Evolutionary conservation across 306 rosid genomes (phyloP), one percentile per base, ranked within the genome.

Genomic region (Vigna radiata): DNA sequence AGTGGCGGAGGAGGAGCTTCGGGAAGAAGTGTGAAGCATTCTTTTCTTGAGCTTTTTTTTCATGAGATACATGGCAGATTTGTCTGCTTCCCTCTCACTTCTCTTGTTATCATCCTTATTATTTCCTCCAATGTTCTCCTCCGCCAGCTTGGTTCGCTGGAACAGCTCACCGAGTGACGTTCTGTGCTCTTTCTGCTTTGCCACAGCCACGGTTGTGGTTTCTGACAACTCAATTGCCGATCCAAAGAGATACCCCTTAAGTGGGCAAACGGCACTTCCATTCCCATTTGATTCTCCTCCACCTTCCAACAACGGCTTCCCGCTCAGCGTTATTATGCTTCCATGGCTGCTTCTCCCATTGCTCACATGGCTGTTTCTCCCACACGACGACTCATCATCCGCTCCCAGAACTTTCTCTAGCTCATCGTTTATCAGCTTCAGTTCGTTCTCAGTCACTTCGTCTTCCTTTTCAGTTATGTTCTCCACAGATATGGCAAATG

Each of bases 141-240:
- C 92, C 8, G 85, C 85, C n/a, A 85, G 36, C 80, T 90, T 93
- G 74, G 80, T 89, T 77, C 82, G 88, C 87, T 83, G 96, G 83
- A 93, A 93, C 9, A 93, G 91, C 85, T 89, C 97, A 3, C 93
- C 97, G 17, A 93, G 96, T 37, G 98, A 87, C 15, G 97, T 87
- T 74, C 98, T 83, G 49, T 87, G 85, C 81, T 91, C 95, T 85
- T 93, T 88, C 88, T 41, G 46, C 46, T 91, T 89, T 15, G 88
- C 86, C 37, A 75, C 85, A 2, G 82, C 46, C 46, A 41, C 37
- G n/a, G 87, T 83, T 80, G 90, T 93, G 80, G 79, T 61, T 61
- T 89, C 93, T 3, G 95, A 84, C 81, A 88, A 12, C 61, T 89
- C 98, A 75, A 85, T 79, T 2, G 92, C 92, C 31, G 97, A 87